These are phyloP conservation scores for Aspergillus unguis DNA, from an alignment of 2,329 filamentous ascomycete genomes.

Conservation along the genomic window DNA sequence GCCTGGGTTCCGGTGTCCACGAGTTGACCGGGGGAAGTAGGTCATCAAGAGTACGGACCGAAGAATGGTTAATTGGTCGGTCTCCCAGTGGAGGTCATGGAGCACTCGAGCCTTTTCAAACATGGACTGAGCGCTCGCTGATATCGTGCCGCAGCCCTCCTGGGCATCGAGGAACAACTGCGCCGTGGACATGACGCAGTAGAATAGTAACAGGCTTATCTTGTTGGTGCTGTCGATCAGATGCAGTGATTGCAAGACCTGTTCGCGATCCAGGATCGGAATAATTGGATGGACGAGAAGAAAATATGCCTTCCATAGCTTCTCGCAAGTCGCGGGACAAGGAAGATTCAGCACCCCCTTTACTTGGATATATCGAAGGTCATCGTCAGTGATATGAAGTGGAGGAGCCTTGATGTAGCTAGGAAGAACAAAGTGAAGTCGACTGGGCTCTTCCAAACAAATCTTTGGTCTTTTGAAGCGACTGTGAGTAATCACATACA, in stretches of 20 bases:
- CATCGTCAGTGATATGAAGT: neutral
- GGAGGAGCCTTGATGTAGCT: too few species aligned
- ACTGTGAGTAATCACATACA: too few species aligned
- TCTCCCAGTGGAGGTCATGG: neutral
- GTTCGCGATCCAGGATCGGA: neutral
- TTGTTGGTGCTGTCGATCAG: neutral
- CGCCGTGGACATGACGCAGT: neutral
- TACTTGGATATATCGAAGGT: neutral
- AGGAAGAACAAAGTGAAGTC: too few species aligned
- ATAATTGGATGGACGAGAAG: too few species aligned
- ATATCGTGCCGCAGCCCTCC: neutral
- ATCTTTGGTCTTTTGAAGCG: neutral
- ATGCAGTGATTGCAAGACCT: neutral
- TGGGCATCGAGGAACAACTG: neutral
- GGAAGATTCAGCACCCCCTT: too few species aligned
- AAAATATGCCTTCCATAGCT: too few species aligned
- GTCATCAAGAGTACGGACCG: neutral
- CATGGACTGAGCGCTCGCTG: neutral
- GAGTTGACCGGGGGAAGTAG: neutral
- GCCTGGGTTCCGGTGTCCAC: neutral
- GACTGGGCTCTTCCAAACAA: neutral
- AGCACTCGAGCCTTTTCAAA: neutral
- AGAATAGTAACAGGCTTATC: neutral
- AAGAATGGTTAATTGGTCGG: neutral
- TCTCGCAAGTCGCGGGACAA: too few species aligned